Conservation (phyloP, 225 moss, liverwort and hornwort species). For the Climacium dendroides region DNA sequence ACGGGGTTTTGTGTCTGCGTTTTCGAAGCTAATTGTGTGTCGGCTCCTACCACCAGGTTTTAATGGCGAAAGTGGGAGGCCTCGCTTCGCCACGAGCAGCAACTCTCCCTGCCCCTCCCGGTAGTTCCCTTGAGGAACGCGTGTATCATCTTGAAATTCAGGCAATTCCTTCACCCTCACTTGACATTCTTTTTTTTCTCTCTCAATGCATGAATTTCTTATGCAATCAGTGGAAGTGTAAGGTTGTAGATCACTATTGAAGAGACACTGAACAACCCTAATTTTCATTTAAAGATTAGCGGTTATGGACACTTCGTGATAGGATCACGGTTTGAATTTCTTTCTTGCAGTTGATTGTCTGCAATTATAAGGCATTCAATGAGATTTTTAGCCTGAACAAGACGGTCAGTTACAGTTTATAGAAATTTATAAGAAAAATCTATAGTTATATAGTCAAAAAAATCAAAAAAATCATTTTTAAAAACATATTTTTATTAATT, state of each 20-base stretch:
- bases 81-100: background rate
- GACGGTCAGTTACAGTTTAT: no score
- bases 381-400: no score
- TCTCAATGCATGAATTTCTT: no score
- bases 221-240: no score
- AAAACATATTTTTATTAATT: no score
- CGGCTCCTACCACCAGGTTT: background rate
- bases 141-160: conserved; percentile 21
- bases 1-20: background rate
- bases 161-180: background rate
- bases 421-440: no score
- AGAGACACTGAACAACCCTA: no score
- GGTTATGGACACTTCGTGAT: background rate
- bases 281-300: background rate
- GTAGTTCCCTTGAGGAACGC: background rate
- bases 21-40: background rate
- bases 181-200: background rate
- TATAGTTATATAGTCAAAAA: no score
- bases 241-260: no score
- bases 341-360: background rate
- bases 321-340: background rate
- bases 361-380: background rate
- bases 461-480: no score
- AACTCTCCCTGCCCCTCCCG: background rate
- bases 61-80: background rate